These are phyloP conservation scores for Rhododendron griersonianum DNA, from an alignment of 148 eudicot genomes.

Conservation along the genomic window DNA sequence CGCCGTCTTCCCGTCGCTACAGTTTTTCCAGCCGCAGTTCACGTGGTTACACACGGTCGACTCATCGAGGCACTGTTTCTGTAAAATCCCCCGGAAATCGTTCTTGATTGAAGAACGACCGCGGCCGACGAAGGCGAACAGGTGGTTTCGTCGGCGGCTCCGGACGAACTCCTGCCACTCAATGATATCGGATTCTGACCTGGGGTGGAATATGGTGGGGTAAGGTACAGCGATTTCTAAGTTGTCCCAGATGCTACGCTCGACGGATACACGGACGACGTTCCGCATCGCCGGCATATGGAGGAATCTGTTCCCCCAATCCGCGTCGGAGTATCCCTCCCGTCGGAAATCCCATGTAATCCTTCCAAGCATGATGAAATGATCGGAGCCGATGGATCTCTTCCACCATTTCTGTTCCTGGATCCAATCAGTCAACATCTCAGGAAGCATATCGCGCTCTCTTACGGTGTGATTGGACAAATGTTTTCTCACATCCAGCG, in stretches of 20 bases:
- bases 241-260: constrained; percentile 54
- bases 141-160: constrained; percentile 29
- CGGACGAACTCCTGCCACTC: constrained; percentile 62
- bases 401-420: constrained; percentile 32
- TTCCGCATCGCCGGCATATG: constrained; percentile 48
- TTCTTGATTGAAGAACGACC: constrained; percentile 21
- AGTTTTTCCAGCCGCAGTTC: constrained; percentile 32
- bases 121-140: constrained; percentile 37
- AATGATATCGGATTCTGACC: constrained; percentile 23
- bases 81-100: constrained; percentile 31
- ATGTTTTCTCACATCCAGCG: constrained; percentile 49
- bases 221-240: constrained; percentile 69
- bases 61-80: constrained; percentile 28
- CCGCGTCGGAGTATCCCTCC: neutral
- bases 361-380: constrained; percentile 53
- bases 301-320: constrained; percentile 60
- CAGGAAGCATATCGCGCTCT: constrained; percentile 47
- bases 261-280: constrained; percentile 51
- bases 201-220: constrained; percentile 86
- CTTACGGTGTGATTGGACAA: constrained; percentile 31
- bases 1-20: constrained; percentile 25
- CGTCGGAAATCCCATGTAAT: constrained; percentile 72
- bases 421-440: constrained; percentile 45
- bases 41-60: constrained; percentile 27
- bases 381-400: constrained; percentile 51